Evolutionary conservation across 768 basidiomycete genomes (phyloP).

Genomic region (Lentinula sp.): DNA sequence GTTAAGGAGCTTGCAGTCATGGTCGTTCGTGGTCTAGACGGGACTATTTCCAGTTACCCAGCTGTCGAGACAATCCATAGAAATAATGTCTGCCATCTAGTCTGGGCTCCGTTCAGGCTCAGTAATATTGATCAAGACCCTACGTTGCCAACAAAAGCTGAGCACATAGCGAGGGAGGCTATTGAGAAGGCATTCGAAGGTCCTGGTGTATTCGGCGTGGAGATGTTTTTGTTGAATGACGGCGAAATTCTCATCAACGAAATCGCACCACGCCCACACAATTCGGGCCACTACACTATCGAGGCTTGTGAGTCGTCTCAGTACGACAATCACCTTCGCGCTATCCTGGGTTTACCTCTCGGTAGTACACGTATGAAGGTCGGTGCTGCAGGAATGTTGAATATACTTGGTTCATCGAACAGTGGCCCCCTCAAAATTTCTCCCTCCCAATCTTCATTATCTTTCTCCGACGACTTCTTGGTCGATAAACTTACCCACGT

Average conservation of each 20-base stretch:
- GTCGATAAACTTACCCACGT: slow-evolving; percentile 48
- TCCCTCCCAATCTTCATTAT: neutral
- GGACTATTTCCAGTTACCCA: slow-evolving; percentile 79
- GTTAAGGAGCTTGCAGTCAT: slow-evolving; percentile 91
- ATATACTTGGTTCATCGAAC: slow-evolving; percentile 62
- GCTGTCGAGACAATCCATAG: slow-evolving; percentile 94
- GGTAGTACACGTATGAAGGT: slow-evolving; percentile 87
- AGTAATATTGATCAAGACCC: slow-evolving; percentile 17
- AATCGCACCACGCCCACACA: slow-evolving; percentile 96
- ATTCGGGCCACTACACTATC: slow-evolving; percentile 98
- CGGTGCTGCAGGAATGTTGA: slow-evolving; percentile 87
- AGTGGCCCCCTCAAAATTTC: neutral
- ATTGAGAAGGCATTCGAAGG: slow-evolving; percentile 66
- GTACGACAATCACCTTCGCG: slow-evolving; percentile 95
- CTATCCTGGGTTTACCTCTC: slow-evolving; percentile 84
- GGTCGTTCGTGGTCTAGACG: slow-evolving; percentile 79
- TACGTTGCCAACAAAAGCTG: slow-evolving; percentile 52
- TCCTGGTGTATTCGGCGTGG: slow-evolving; percentile 95
- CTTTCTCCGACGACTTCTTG: slow-evolving; percentile 57
- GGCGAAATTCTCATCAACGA: slow-evolving; percentile 91
- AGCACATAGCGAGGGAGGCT: slow-evolving; percentile 72
- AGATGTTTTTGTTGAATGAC: slow-evolving; percentile 91
- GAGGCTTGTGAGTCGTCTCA: slow-evolving; percentile 96
- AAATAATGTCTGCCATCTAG: slow-evolving; percentile 89
- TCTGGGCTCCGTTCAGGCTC: slow-evolving; percentile 79